Base-by-base conservation (phyloP, 352 stramenopile genomes). In the Globisporangium viniferum region DNA sequence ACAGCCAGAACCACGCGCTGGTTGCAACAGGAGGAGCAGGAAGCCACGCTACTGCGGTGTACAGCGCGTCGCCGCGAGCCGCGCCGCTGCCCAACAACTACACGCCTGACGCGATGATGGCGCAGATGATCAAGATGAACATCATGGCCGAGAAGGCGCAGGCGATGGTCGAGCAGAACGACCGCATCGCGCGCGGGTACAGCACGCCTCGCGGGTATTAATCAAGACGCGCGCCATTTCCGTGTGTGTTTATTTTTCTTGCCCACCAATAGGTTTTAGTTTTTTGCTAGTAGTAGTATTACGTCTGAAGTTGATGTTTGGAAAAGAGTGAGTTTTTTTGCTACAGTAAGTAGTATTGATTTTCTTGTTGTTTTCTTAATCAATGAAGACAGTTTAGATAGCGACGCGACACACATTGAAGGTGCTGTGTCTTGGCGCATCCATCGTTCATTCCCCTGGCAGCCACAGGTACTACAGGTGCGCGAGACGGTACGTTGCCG, bases 71-170 rank as follows among this genome's bases (percentile, higher is more conserved):
- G 35, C 66, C 64, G 18, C 46, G 41, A 29, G 33, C 39, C 18
- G 33, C 22, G 46, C 18, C 24, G 5, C 15, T 41, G 35, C 5
- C 54, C 49, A 58, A 59, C 48, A 56, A 59, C 48, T 61, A 75
- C 27, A 78, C 71, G n/a, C 70, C 72, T 2, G 81, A 91, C 33
- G 80, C 76, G 59, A 76, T 90, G 67, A 90, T 91, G 78, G 64
- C 74, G 39, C 83, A 88, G 62, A 90, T 91, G 72, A 81, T 90
- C 69, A 77, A 86, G 67, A 89, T 91, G 81, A 91, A 90, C 70
- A 78, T 91, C 68, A 88, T 86, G 53, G 83, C 83, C 41, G 83
- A 91, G 69, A 77, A 90, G 35, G 85, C 80, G 55, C 74, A 78
- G 27, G 76, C 87, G 71, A 79, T 88, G 71, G 78, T 90, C 54